These are phyloP conservation scores for Funneliformis geosporum DNA, from an alignment of 192 early-diverging fungal genomes.

Conservation along the genomic window DNA sequence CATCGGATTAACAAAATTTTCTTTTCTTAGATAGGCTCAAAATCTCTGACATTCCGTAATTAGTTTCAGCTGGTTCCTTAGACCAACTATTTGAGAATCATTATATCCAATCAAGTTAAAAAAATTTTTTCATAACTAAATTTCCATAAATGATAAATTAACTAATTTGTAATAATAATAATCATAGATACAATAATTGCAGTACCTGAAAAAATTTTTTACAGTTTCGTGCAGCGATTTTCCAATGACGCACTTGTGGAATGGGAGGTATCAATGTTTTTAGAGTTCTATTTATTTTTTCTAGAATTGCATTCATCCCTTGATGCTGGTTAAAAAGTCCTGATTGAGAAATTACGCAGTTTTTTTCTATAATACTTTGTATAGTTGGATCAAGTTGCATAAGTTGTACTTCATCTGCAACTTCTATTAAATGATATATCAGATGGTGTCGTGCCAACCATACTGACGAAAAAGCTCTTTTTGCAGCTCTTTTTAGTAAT, in stretches of 20 bases:
- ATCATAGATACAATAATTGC: neutral
- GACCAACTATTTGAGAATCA: neutral
- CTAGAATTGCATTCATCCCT: neutral
- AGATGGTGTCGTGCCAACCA: constrained; percentile 20
- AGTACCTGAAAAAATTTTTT: no score
- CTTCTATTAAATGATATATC: constrained; percentile 19
- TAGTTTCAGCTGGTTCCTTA: neutral
- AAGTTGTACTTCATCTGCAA: constrained; percentile 15
- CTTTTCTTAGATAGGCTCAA: no score
- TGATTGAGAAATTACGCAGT: neutral
- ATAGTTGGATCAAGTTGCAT: neutral
- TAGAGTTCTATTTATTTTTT: constrained; percentile 6
- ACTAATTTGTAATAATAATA: no score
- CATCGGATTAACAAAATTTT: no score
- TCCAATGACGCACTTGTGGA: neutral
- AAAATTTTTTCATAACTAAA: neutral
- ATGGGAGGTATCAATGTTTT: constrained; percentile 16
- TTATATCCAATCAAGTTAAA: constrained; percentile 19
- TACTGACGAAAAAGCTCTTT: constrained; percentile 11
- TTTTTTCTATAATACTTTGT: neutral
- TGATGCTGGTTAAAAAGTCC: constrained; percentile 8
- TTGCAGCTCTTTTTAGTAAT: neutral
- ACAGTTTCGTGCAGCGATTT: constrained; percentile 24
- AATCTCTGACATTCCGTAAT: no score
- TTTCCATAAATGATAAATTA: neutral